A percentile compares a stretch with the other conserved stretches of the same genome.
phyloP scores from a whole-genome alignment of 768 basidiomycete genomes.

The Leucocoprinus leucothites region DNA sequence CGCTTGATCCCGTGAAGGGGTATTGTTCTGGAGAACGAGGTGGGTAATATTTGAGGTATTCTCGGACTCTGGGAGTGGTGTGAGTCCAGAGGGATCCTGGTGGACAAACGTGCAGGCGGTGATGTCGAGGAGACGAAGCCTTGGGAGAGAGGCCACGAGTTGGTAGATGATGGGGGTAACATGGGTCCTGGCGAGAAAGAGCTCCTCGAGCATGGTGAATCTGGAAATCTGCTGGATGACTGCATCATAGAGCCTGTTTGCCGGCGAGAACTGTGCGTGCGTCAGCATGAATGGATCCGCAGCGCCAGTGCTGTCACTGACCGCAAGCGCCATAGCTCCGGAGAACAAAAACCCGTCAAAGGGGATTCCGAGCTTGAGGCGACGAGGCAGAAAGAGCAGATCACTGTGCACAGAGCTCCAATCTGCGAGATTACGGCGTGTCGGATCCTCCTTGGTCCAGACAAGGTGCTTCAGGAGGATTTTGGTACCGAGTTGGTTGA shows the following conservation, averaged over 20 bases:
- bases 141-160: constrained; percentile 20
- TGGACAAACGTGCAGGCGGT: constrained; percentile 20
- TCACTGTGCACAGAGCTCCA: constrained; percentile 18
- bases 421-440: constrained; percentile 20
- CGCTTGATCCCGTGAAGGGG: constrained; percentile 10
- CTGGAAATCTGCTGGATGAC: constrained; percentile 19
- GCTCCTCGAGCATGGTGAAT: constrained; percentile 22
- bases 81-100: constrained; percentile 8
- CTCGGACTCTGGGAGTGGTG: constrained; percentile 3
- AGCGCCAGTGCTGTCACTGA: neutral
- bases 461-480: constrained; percentile 22
- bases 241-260: constrained; percentile 18
- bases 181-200: constrained; percentile 20
- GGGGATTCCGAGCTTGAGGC: constrained; percentile 20
- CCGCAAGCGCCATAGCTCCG: neutral
- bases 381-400: constrained; percentile 16
- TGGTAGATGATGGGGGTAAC: constrained; percentile 24
- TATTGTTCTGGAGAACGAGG: constrained; percentile 14
- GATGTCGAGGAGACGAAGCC: constrained; percentile 22
- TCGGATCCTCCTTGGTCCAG: constrained; percentile 20
- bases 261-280: neutral
- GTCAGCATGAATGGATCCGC: neutral
- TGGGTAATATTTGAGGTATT: constrained; percentile 11
- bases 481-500: constrained; percentile 22
- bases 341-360: constrained; percentile 16